Evolutionary conservation across 495 filamentous ascomycete genomes (phyloP).

Genomic region (Penicilliopsis zonata): DNA sequence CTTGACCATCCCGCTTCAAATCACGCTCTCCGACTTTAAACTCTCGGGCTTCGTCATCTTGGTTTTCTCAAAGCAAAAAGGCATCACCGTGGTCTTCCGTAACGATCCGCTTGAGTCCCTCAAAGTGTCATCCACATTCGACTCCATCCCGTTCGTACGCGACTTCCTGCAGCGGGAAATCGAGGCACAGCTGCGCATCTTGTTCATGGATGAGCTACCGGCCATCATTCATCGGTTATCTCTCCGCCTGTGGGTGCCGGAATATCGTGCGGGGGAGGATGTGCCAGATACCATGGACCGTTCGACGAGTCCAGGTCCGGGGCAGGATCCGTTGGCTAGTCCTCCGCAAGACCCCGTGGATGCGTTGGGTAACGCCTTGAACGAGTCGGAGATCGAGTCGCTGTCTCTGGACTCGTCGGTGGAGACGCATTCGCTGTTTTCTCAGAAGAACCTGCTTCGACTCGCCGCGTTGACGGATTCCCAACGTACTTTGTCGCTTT

Average conservation of each 20-base stretch:
- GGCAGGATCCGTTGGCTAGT: constrained; percentile 66
- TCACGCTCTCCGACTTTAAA: constrained; percentile 91
- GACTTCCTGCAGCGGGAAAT: constrained; percentile 96
- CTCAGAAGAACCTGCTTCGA: constrained; percentile 75
- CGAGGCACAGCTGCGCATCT: constrained; percentile 77
- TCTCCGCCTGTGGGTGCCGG: constrained; percentile 77
- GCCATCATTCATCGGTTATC: constrained; percentile 93
- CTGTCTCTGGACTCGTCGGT: constrained; percentile 63
- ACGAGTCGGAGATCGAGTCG: constrained; percentile 59
- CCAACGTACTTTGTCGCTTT: constrained; percentile 75
- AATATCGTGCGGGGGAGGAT: constrained; percentile 58
- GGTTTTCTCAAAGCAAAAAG: constrained; percentile 95
- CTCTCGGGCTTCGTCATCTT: constrained; percentile 96
- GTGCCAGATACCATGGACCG: constrained; percentile 20
- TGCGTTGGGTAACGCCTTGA: constrained; percentile 60
- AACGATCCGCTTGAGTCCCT: constrained; percentile 97
- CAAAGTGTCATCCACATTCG: constrained; percentile 96
- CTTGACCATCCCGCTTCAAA: constrained; percentile 90
- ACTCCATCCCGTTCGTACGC: constrained; percentile 95
- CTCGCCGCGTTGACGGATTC: constrained; percentile 67
- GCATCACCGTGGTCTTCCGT: constrained; percentile 88
- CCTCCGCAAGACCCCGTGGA: constrained; percentile 71
- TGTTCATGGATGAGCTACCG: constrained; percentile 96
- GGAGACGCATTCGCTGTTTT: constrained; percentile 74
- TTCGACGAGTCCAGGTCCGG: constrained; percentile 27